Conservation (phyloP, 2,329 filamentous ascomycete genomes). For the Allantophomopsis lycopodina region DNA sequence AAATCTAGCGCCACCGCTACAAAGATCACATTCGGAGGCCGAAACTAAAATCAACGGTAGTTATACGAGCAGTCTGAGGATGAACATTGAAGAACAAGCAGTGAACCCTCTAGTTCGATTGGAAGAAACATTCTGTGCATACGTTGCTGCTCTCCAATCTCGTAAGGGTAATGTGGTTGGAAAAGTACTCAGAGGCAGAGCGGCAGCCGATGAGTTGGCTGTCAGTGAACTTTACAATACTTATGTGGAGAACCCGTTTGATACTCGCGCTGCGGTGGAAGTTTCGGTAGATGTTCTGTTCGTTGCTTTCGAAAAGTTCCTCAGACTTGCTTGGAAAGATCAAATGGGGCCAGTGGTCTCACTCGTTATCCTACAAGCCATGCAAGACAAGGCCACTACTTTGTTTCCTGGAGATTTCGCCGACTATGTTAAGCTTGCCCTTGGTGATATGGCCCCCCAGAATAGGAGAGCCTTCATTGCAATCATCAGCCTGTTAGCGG, state of each 20-base stretch:
- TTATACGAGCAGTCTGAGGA: too few species aligned
- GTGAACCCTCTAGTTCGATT: conserved; percentile 58
- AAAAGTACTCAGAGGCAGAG: conserved; percentile 57
- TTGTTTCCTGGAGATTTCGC: conserved; percentile 60
- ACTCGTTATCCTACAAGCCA: conserved; percentile 50
- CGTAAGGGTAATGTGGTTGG: conserved; percentile 81
- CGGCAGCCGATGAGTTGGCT: conserved; percentile 57
- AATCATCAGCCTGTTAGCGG: conserved; percentile 73
- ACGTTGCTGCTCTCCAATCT: conserved; percentile 68
- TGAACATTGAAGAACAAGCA: conserved; percentile 33
- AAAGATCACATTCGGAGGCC: conserved; percentile 14
- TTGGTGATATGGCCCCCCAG: conserved; percentile 53
- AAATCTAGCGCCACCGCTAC: conserved; percentile 16
- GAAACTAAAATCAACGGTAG: too few species aligned
- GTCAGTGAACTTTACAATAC: conserved; percentile 88
- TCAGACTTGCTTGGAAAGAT: conserved; percentile 76
- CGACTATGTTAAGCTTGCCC: conserved; percentile 51
- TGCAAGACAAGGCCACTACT: conserved; percentile 57
- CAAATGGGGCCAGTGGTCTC: conserved; percentile 79
- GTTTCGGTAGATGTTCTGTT: conserved; percentile 75
- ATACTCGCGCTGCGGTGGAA: conserved; percentile 62
- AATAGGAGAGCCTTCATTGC: conserved; percentile 68
- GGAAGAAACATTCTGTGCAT: conserved; percentile 76
- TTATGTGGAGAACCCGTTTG: conserved; percentile 70
- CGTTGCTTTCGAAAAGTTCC: conserved; percentile 85